Base-by-base conservation (phyloP, 2,329 filamentous ascomycete species). In the Alternaria tenuissima region DNA sequence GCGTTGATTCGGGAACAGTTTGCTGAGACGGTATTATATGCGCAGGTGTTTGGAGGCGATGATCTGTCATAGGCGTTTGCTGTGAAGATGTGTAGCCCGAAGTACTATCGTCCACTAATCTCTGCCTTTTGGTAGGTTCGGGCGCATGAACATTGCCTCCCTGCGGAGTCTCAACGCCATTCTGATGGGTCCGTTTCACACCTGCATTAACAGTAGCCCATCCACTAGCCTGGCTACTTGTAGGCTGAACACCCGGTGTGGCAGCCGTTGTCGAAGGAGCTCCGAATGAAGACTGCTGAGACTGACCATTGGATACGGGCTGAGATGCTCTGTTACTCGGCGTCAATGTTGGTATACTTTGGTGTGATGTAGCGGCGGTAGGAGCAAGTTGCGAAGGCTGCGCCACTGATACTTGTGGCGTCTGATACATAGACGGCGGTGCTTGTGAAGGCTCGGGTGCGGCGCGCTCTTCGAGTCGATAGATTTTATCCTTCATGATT, bases 401-500 rank as follows among this genome's bases (percentile, higher is more conserved):
- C 4, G 52, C 30, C 46, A 30, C 39, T 3, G 46, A 22, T 24
- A 36, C 59, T 42, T 59, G 59, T 22, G 62, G 61, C 16, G 65
- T 41, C n/a, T 62, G 63, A 30, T 62, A 65, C 9, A 52, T 36
- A 43, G 65, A 63, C 9, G 61, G 18, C 9, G 54, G 30, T 18
- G 55, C 34, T 47, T 62, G 61, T 11, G 55, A 36, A 28, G 52
- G 52, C 28, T 57, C 58, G n/a, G 59, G 51, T 22, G 43, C 42
- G 34, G 63, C 46, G n/a, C 43, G 56, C 24, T 81, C 76, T 62
- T 80, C 79, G 16, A 81, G 63, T 11, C 74, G 72, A 52, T 76
- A 72, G 22, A 84, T 72, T 46, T 80, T 81, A 55, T 81, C 80
- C 69, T 81, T 83, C 70, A 85, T 73, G 12, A 84, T 78, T 51